phyloP scores from a whole-genome alignment of 1,284 basidiomycete species.

The Boletus smithii region DNA sequence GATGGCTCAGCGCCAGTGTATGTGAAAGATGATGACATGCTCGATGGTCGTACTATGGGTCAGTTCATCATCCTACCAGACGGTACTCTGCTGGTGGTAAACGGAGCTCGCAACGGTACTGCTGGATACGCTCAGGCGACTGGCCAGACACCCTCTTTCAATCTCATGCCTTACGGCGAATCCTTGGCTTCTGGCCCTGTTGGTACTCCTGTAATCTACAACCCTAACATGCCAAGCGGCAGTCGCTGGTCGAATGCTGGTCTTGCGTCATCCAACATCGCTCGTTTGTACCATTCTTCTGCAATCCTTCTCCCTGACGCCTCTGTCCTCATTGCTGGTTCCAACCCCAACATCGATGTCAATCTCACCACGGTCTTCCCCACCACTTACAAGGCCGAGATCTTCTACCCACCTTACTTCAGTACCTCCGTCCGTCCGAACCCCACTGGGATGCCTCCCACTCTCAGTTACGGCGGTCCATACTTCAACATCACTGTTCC shows the following conservation, averaged over 20 bases:
- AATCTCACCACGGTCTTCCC: constrained; percentile 68
- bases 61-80: constrained; percentile 81
- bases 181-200: constrained; percentile 67
- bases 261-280: constrained; percentile 56
- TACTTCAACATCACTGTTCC: constrained; percentile 67
- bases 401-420: constrained; percentile 86
- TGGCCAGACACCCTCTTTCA: constrained; percentile 40
- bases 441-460: constrained; percentile 69
- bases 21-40: constrained; percentile 70
- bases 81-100: constrained; percentile 70
- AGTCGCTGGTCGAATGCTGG: constrained; percentile 72
- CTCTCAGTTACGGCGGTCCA: constrained; percentile 81
- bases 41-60: constrained; percentile 81
- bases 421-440: constrained; percentile 68
- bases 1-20: constrained; percentile 55
- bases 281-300: constrained; percentile 85
- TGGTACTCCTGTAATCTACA: constrained; percentile 71
- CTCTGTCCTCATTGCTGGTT: constrained; percentile 85
- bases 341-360: constrained; percentile 90
- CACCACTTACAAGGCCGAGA: constrained; percentile 84
- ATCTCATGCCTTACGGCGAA: constrained; percentile 60
- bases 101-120: constrained; percentile 77
- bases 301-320: constrained; percentile 88
- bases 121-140: constrained; percentile 65
- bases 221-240: constrained; percentile 63